These are phyloP conservation scores for Sarocladium brachiariae DNA, from an alignment of 2,329 filamentous ascomycete genomes.

Conservation along the genomic window DNA sequence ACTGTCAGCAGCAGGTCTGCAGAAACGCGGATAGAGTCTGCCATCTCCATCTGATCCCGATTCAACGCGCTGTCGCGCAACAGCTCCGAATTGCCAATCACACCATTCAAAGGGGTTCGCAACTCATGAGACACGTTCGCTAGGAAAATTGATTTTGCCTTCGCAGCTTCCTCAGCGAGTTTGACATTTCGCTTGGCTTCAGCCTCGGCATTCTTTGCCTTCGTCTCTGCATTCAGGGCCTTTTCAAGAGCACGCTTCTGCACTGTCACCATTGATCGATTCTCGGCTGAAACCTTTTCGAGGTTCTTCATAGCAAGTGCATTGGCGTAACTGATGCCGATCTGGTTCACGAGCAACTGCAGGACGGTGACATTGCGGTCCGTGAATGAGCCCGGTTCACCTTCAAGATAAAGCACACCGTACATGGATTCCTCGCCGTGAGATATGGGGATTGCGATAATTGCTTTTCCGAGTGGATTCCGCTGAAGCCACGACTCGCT, in stretches of 20 bases:
- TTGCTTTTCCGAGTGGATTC: conserved; percentile 64
- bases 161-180: conserved; percentile 75
- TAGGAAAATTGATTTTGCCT: conserved; percentile 75
- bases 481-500: conserved; percentile 59
- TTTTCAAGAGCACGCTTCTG: conserved; percentile 69
- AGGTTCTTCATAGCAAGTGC: conserved; percentile 62
- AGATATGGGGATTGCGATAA: conserved; percentile 74
- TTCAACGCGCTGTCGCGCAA: conserved; percentile 69
- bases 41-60: conserved; percentile 74
- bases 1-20: conserved; percentile 83
- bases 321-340: conserved; percentile 65
- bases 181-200: conserved; percentile 74
- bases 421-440: conserved; percentile 67
- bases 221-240: conserved; percentile 65
- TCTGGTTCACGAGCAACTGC: conserved; percentile 70
- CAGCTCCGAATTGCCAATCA: conserved; percentile 83
- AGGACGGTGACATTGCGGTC: conserved; percentile 63
- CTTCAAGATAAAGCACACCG: conserved; percentile 70
- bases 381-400: conserved; percentile 68
- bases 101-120: conserved; percentile 76
- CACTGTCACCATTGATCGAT: conserved; percentile 69
- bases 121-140: conserved; percentile 77
- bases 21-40: conserved; percentile 78
- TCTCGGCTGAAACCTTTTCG: conserved; percentile 71
- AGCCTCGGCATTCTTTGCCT: conserved; percentile 69